Percentiles rank a stretch among this genome's conserved stretches.
These are phyloP conservation scores for Nothophoma quercina DNA, from an alignment of 2,329 filamentous ascomycete species.

Conservation along the genomic window DNA sequence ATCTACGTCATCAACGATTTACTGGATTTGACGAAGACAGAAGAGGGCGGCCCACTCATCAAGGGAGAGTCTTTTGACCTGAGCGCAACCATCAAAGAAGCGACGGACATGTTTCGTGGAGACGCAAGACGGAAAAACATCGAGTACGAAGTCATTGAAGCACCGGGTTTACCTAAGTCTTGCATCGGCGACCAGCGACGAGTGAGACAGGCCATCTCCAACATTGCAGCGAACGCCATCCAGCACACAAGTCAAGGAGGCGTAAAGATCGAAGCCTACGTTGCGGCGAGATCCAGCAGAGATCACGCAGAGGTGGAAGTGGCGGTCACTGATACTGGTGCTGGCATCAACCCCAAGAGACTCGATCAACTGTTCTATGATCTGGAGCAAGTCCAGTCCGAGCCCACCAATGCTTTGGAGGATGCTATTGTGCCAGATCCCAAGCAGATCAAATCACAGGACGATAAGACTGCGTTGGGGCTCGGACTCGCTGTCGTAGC, in stretches of 20 bases:
- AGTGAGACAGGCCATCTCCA: conserved; percentile 82
- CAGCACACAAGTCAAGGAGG: conserved; percentile 75
- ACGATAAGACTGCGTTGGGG: conserved; percentile 66
- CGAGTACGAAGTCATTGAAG: conserved; percentile 70
- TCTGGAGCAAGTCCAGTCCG: conserved; percentile 67
- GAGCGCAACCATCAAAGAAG: conserved; percentile 74
- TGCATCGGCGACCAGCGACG: conserved; percentile 82
- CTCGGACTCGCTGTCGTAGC: conserved; percentile 89
- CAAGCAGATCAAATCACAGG: conserved; percentile 38
- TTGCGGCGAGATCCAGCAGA: conserved; percentile 51
- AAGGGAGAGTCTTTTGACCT: conserved; percentile 85
- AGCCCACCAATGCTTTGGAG: conserved; percentile 37
- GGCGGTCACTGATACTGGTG: conserved; percentile 76
- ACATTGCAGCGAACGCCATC: conserved; percentile 84
- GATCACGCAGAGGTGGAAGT: conserved; percentile 75
- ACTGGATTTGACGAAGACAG: conserved; percentile 85
- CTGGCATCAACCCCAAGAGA: conserved; percentile 66
- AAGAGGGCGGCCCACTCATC: conserved; percentile 79
- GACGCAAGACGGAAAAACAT: conserved; percentile 81
- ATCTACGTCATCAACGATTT: conserved; percentile 96
- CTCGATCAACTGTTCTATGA: conserved; percentile 69
- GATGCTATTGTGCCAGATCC: conserved; percentile 43
- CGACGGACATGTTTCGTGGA: conserved; percentile 74
- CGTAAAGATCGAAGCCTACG: conserved; percentile 74
- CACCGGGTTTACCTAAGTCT: conserved; percentile 71